phyloP scores from a whole-genome alignment of 2,329 filamentous ascomycete genomes.

The Colletotrichum sp. region DNA sequence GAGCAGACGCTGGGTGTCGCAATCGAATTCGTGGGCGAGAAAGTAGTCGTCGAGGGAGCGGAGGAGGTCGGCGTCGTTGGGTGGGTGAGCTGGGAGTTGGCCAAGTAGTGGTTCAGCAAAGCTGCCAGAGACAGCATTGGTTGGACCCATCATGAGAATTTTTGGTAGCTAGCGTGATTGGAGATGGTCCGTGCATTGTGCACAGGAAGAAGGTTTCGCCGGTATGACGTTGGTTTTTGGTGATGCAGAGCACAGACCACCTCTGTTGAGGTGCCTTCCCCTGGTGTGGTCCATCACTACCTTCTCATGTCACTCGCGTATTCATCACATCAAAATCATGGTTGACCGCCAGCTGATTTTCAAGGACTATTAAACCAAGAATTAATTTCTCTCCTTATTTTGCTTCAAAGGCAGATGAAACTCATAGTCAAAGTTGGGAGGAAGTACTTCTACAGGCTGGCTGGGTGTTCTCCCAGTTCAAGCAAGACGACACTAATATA shows the following conservation, averaged over 20 bases:
- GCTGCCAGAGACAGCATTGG: background rate
- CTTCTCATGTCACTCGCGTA: accelerated
- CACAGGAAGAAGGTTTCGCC: background rate
- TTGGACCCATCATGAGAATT: conserved; percentile 21
- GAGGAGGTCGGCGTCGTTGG: background rate
- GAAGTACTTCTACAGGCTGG: too few relatives aligned
- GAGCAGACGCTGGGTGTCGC: background rate
- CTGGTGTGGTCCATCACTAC: background rate
- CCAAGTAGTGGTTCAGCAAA: conserved; percentile 6
- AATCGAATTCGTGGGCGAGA: background rate
- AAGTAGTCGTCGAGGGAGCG: background rate
- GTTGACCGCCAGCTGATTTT: background rate
- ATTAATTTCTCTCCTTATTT: too few relatives aligned
- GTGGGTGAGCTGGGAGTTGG: background rate
- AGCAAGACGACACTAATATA: too few relatives aligned
- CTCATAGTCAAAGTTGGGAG: too few relatives aligned
- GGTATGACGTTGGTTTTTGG: conserved; percentile 1
- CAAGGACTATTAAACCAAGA: too few relatives aligned
- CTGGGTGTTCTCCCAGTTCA: too few relatives aligned
- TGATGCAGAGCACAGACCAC: background rate
- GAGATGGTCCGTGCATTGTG: background rate
- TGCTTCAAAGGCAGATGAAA: too few relatives aligned
- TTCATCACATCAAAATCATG: background rate
- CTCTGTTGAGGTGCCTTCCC: background rate
- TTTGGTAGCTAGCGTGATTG: conserved; percentile 16